A percentile compares a stretch with the other conserved stretches of the same genome.
These are phyloP conservation scores for Mallotus repandus DNA, from an alignment of 441 rosid species.

Conservation along the genomic window DNA sequence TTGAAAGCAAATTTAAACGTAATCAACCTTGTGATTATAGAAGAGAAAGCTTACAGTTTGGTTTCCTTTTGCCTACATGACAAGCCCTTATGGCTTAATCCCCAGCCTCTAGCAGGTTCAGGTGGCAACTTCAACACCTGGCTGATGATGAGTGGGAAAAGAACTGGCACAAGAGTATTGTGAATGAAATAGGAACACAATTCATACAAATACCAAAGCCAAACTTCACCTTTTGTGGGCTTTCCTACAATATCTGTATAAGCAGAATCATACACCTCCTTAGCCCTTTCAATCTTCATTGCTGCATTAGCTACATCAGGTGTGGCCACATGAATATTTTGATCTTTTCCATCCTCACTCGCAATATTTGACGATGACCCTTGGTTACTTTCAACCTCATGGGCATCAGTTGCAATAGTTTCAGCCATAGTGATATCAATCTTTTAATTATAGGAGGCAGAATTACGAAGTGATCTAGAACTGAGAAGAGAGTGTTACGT, in stretches of 20 bases:
- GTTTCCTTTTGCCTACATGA: slow-evolving; percentile 34
- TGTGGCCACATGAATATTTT: not conserved
- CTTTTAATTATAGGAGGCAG: no score
- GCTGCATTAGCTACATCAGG: slow-evolving; percentile 27
- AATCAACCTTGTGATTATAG: no score
- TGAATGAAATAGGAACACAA: slow-evolving; percentile 51
- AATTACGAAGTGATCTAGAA: no score
- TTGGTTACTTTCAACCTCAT: not conserved
- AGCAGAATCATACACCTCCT: slow-evolving; percentile 15
- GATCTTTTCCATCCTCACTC: slow-evolving; percentile 1
- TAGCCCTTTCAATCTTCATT: slow-evolving; percentile 31
- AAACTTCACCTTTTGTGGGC: slow-evolving; percentile 40
- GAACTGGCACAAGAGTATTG: slow-evolving; percentile 42
- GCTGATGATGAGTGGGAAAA: slow-evolving; percentile 55
- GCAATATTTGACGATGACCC: not conserved
- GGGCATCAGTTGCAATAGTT: not conserved
- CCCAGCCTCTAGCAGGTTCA: slow-evolving; percentile 34
- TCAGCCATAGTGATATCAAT: not conserved
- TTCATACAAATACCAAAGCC: slow-evolving; percentile 53
- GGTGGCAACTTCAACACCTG: slow-evolving; percentile 28
- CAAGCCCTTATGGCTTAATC: slow-evolving; percentile 24
- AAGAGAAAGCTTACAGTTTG: slow-evolving; percentile 37
- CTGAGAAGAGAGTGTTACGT: no score
- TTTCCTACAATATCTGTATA: slow-evolving; percentile 22
- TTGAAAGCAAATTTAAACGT: no score